Base-by-base conservation (phyloP, 176 grass and related monocot genomes). In the Zoysia pacifica region DNA sequence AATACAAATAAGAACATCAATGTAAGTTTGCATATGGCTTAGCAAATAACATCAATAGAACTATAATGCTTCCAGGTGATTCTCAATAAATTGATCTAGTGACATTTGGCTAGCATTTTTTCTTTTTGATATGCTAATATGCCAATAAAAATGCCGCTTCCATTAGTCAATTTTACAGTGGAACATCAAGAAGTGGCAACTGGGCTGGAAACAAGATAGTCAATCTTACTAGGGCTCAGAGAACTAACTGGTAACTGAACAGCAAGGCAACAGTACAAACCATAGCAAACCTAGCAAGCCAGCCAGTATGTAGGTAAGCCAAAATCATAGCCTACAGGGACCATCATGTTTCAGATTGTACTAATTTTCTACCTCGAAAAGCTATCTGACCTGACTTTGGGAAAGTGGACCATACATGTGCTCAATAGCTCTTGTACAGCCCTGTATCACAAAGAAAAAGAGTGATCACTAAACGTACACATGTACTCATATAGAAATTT, bases 11-110 rank as follows among this genome's bases (percentile, higher is more conserved):
- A 53, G 55, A 67, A 77, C 7, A 46, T 14, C 19, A 54, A 45
- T 43, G 75, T 62, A 79, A 61, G 18, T 53, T n/a, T 68, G n/a
- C 45, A 53, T 11, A 42, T 70, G 42, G 47, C 39, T 65, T 70
- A 70, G 59, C 12, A 70, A 18, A 70, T 11, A 65, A 9, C 67
- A 58, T 4, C 38, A 58, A 66, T 56, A 4, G 8, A 13, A 14
- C n/a, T 28, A 62, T 38, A 35, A 70, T 9, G 2, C 15, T 49
- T 41, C 18, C 36, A 51, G 36, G 55, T 13, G 20, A 70, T 51
- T 60, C 58, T 72, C 6, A 6, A 70, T 44, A 44, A 43, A 79
- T 76, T 78, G 64, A 4, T 79, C 13, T 74, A 62, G 28, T 1
- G 16, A 59, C 20, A 48, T 36, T 63, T n/a, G n/a, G n/a, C n/a